Percentiles rank a stretch among this genome's conserved stretches.
Conservation (phyloP, 1,139 yeast species). For the Candida freyschussii region DNA sequence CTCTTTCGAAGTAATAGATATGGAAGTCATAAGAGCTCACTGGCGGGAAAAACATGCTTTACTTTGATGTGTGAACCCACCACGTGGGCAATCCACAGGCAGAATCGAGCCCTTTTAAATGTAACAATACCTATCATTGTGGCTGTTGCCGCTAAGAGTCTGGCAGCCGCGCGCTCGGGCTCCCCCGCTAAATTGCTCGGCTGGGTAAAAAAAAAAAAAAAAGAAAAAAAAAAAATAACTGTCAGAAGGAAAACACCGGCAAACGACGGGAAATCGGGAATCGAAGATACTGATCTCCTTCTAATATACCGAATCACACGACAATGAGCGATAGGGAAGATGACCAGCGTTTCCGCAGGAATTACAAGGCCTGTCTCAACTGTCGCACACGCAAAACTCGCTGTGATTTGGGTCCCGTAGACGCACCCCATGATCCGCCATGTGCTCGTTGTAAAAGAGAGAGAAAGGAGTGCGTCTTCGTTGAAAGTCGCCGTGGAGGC, state of each 20-base stretch:
- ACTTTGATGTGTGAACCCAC: too few relatives aligned
- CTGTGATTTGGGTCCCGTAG: conserved; percentile 78
- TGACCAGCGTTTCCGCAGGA: conserved; percentile 37
- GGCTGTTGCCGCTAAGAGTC: too few relatives aligned
- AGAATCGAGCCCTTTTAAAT: too few relatives aligned
- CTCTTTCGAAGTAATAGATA: conserved; percentile 10
- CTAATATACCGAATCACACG: not conserved
- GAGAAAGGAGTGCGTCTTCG: conserved; percentile 74
- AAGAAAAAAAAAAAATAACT: too few relatives aligned
- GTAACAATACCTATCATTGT: too few relatives aligned
- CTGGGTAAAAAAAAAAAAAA: too few relatives aligned
- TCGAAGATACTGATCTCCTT: not conserved
- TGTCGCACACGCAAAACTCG: conserved; percentile 80
- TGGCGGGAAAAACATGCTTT: conserved; percentile 12
- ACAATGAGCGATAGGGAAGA: conserved; percentile 4
- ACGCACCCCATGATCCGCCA: conserved; percentile 69
- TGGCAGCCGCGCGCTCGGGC: too few relatives aligned
- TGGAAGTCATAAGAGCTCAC: conserved; percentile 17
- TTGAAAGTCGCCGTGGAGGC: conserved; percentile 37
- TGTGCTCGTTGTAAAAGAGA: conserved; percentile 84
- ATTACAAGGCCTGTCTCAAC: conserved; percentile 78
- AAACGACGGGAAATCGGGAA: conserved; percentile 7
- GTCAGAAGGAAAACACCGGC: conserved; percentile 14
- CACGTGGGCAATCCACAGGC: too few relatives aligned
- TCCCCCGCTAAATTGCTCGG: too few relatives aligned